phyloP scores from a whole-genome alignment of 345 rosid species.

The Camelina laxa region DNA sequence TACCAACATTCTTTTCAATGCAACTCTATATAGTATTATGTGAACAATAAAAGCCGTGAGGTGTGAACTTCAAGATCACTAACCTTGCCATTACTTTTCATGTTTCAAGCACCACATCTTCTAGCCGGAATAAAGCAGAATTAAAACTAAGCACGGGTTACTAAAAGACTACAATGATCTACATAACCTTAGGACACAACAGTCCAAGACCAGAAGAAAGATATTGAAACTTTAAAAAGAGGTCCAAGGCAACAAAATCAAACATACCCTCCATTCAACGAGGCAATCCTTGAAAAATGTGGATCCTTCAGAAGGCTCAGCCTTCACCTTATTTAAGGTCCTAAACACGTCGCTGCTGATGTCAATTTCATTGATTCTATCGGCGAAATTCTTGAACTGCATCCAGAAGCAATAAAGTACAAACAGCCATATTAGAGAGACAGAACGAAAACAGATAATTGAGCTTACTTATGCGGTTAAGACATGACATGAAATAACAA shows the following conservation, averaged over 20 bases:
- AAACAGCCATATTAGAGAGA: conserved; percentile 30
- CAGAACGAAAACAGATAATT: neutral
- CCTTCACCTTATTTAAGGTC: conserved; percentile 68
- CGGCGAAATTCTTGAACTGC: conserved; percentile 78
- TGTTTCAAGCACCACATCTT: conserved; percentile 9
- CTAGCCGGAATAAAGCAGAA: conserved; percentile 6
- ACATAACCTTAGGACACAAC: neutral
- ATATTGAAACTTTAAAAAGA: conserved; percentile 13
- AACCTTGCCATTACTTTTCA: neutral
- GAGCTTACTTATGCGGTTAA: neutral
- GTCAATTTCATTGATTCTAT: conserved; percentile 76
- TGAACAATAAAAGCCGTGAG: neutral
- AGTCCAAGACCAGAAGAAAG: neutral
- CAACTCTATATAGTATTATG: neutral
- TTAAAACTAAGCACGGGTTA: neutral
- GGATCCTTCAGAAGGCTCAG: conserved; percentile 80
- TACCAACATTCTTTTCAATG: conserved; percentile 1
- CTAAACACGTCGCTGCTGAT: conserved; percentile 47
- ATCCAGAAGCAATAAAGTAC: conserved; percentile 28
- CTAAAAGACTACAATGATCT: conserved; percentile 5
- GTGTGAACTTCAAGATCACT: conserved; percentile 3
- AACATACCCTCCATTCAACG: conserved; percentile 84
- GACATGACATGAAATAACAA: too few species aligned
- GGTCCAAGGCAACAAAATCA: conserved; percentile 6
- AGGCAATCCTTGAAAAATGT: conserved; percentile 82